Base-by-base conservation (phyloP, 2,329 filamentous ascomycete species). In the Nigrospora oryzae region DNA sequence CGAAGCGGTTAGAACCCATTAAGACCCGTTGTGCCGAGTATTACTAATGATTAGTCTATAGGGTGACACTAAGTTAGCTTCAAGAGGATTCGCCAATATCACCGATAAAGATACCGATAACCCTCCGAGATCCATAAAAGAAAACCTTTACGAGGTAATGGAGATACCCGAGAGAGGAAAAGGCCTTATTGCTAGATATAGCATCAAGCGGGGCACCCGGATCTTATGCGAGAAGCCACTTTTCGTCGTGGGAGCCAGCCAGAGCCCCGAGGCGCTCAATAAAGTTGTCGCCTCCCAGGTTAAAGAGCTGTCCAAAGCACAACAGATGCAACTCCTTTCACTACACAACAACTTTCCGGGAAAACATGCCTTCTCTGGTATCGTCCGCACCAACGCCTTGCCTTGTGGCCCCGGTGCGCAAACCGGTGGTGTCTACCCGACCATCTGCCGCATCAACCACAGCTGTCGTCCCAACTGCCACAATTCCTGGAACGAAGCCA, bases 221-320 rank as follows among this genome's bases (percentile, higher is more conserved):
- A 64, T 71, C 43, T 49, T 71, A 30, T 61, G 52, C 15, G 67
- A 71, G 54, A 46, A 54, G 5, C 60, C 66, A 3, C 52, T 69
- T 36, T 53, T 71, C 48, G 65, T 56, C 32, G 42, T 54, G 17
- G 4, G n/a, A n/a, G n/a, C 11, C 3, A 44, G 14, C 15, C 42
- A 42, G 40, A 5, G 42, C 10, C 34, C 32, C 5, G 23, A 36
- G 23, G 11, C 10, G 12, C 4, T 52, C 13, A 19, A 53, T 11
- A 4, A 17, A 10, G 12, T 8, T 3, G 16, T 54, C 10, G 48
- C 43, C 15, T 7, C 12, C 12, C 46, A 51, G 39, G 47, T 53
- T 31, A 44, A 36, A 19, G 5, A 30, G 11, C 36, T 52, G 2
- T 31, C 51, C 5, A 50, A 49, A 11, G 48, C 53, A n/a, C 33